These are phyloP conservation scores for Teunomyces kruisii DNA, from an alignment of 805 yeast species.

Conservation along the genomic window DNA sequence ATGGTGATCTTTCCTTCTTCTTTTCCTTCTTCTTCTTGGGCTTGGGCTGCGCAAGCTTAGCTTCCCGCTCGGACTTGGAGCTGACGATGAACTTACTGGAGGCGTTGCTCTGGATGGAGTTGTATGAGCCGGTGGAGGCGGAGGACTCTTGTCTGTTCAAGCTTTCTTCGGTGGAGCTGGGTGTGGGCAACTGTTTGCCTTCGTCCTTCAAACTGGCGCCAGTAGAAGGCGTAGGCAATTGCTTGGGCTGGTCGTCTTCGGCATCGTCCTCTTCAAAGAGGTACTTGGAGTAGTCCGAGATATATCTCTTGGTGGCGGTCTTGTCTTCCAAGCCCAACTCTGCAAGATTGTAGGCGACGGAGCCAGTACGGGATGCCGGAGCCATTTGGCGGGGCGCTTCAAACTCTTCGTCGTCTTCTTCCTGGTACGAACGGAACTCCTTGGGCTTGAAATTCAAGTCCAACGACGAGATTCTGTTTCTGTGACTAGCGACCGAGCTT, in stretches of 20 bases:
- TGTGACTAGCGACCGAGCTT: conserved; percentile 1
- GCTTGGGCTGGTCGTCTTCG: conserved; percentile 7
- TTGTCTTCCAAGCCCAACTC: conserved; percentile 14
- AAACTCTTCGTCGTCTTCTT: conserved; percentile 8
- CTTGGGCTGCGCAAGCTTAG: background rate
- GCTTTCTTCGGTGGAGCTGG: conserved; percentile 12
- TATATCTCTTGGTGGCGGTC: conserved; percentile 17
- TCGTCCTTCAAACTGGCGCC: conserved; percentile 5
- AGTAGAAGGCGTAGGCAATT: conserved; percentile 13
- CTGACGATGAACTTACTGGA: conserved; percentile 20
- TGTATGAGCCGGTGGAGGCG: conserved; percentile 18
- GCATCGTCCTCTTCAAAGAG: conserved; percentile 16
- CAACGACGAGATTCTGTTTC: conserved; percentile 18
- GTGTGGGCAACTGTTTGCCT: conserved; percentile 14
- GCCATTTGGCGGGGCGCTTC: background rate
- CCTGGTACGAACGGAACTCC: conserved; percentile 6
- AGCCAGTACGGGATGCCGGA: conserved; percentile 1
- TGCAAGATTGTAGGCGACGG: conserved; percentile 15
- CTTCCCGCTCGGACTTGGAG: background rate
- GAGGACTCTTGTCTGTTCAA: conserved; percentile 10
- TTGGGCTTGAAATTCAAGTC: conserved; percentile 19
- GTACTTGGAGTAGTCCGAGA: conserved; percentile 26
- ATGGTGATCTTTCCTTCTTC: conserved; percentile 2
- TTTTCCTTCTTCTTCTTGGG: conserved; percentile 6
- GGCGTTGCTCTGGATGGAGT: conserved; percentile 33